These are phyloP conservation scores for Diplodia sapinea DNA, from an alignment of 2,329 filamentous ascomycete genomes.

Conservation along the genomic window DNA sequence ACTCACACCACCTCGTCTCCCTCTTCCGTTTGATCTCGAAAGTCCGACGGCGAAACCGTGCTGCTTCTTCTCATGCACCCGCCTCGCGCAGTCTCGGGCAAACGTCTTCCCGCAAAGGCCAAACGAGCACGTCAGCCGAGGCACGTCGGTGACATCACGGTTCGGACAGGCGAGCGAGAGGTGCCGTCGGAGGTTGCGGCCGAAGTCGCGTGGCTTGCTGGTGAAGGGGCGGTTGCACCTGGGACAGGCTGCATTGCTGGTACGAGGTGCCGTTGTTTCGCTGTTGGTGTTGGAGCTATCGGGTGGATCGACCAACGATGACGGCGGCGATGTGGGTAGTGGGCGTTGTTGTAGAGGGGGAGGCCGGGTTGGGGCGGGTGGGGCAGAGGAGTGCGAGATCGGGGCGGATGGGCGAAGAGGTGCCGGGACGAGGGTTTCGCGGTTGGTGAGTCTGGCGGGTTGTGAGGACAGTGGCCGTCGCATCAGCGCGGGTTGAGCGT, in stretches of 20 bases:
- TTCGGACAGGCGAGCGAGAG: not conserved
- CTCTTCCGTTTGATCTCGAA: not conserved
- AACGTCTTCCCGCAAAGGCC: not conserved
- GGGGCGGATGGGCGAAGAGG: not conserved
- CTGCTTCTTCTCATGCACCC: slow-evolving; percentile 2
- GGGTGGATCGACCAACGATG: too few relatives aligned
- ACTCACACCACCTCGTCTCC: not conserved
- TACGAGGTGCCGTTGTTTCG: too few relatives aligned
- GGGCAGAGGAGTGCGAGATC: not conserved
- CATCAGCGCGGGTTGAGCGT: not conserved
- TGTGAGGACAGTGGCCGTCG: too few relatives aligned
- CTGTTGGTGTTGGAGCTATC: too few relatives aligned
- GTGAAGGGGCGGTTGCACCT: not conserved
- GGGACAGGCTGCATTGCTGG: not conserved
- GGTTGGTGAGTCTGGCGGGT: too few relatives aligned
- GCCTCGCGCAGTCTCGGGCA: not conserved
- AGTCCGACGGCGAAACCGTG: not conserved
- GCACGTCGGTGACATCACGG: not conserved
- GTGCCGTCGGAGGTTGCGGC: slow-evolving; percentile 1
- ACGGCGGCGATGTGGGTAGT: too few relatives aligned
- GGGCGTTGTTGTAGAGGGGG: not conserved
- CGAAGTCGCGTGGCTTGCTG: slow-evolving; percentile 17
- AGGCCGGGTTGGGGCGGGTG: not conserved
- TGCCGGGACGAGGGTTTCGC: not conserved
- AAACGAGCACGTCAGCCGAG: not conserved